Evolutionary conservation across 1,139 yeast genomes (phyloP), one percentile per base, ranked within the genome.

Genomic region (Yarrowia galli): DNA sequence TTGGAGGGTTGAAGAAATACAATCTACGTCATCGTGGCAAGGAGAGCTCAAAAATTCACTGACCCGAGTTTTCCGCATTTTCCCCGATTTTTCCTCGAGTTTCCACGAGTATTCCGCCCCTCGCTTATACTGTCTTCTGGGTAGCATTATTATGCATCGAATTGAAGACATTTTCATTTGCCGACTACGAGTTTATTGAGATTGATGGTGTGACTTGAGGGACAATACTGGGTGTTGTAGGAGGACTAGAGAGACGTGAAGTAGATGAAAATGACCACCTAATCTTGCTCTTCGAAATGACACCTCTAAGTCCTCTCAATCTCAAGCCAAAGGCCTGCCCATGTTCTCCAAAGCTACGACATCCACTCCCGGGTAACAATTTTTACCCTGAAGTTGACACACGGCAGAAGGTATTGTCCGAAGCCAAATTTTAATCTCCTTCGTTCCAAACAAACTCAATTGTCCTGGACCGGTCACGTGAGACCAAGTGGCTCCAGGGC

Each of bases 131-230:
- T 5, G 18, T 6, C 18, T 53, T 53, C 23, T 36, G 35, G 61
- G 48, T 38, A 40, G 40, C 25, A 12, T n/a, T 25, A 38, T 54
- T 54, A 40, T 54, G 48, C 61, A 54, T 40, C 61, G 61, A 54
- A 54, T 54, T 54, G 40, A 23, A 54, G 46, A 40, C 61, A 54
- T 54, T 54, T 54, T 54, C 61, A 54, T 54, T 54, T 54, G 61
- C 61, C 61, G 61, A 54, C 36, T 6, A 40, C 35, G 16, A 53
- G 60, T 38, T 22, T 53, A 53, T 28, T 28, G 22, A n/a, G 8
- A 9, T n/a, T 25, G 38, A 10, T n/a, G 32, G 32, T 28, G 32
- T 1, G 32, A 7, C 9, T 28, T 8, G 8, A 6, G 9, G 32
- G 32, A 10, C 10, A 1, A 7, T 28, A 28, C 1, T 28, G 32